Base-by-base conservation (phyloP, 2,329 filamentous ascomycete species). In the Sarocladium brachiariae region DNA sequence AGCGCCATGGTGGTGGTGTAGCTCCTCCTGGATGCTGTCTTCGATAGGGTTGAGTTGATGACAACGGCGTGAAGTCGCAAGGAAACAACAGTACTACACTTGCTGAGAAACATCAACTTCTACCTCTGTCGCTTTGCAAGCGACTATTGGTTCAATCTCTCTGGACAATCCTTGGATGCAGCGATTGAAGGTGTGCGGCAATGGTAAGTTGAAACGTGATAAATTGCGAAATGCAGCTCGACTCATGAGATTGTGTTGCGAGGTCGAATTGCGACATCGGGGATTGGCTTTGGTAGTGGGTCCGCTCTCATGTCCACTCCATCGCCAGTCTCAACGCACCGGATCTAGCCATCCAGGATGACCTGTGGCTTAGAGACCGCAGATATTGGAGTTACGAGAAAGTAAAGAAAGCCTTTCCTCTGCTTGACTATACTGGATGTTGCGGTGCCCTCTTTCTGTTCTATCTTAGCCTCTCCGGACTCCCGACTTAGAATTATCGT, bases 1-100 rank as follows among this genome's bases (percentile, higher is more conserved):
- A 68, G 63, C 55, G 64, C 62, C 71, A 76, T 76, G 43, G 59
- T 64, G 50, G 65, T 62, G 55, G 53, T 57, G 49, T 43, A 54
- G 4, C 10, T 23, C 27, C 23, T 43, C 21, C 21, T 27, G 9
- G 21, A 8, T 9, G 7, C 14, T 9, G 10, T 25, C 23, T 9
- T 11, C 4, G 23, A 27, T 11, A 43, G 11, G 19, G 21, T n/a
- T 25, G 23, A 16, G 10, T 11, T 43, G 39, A 25, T 23, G 53
- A 56, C 34, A 58, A 57, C n/a, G 50, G 33, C 54, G 57, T 56
- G 43, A 43, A 51, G 34, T 47, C 31, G 50, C 55, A 51, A 55
- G 52, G 54, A 52, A 55, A 53, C 54, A 34, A 50, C 54, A 25
- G 37, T 9, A 25, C 14, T 31, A 25, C 18, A 10, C 43, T 14